phyloP scores from a whole-genome alignment of 371 early-diverging fungal genomes.

The Mortierella sp. region DNA sequence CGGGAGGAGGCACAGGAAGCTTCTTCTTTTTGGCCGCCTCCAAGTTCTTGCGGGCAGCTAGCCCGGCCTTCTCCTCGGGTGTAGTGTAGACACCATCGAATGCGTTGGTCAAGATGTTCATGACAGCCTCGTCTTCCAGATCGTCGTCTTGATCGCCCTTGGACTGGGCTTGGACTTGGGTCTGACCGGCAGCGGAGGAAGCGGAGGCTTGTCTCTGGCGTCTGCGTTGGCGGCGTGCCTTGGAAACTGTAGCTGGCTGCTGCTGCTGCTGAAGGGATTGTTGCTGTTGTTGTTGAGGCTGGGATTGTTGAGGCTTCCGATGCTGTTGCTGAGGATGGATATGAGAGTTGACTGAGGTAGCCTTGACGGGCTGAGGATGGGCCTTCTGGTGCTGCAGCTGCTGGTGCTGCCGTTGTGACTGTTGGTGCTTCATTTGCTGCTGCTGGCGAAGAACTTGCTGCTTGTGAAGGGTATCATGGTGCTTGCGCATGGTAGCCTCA shows the following conservation, averaged over 20 bases:
- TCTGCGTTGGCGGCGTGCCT: slow-evolving; percentile 25
- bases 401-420: slow-evolving; percentile 10
- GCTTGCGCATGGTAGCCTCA: slow-evolving; percentile 4
- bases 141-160: neutral
- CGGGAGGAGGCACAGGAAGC: neutral
- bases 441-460: slow-evolving; percentile 13
- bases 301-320: neutral
- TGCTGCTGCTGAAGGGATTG: neutral
- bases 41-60: neutral
- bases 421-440: slow-evolving; percentile 16
- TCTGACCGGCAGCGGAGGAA: neutral
- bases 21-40: neutral
- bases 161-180: neutral
- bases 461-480: slow-evolving; percentile 6
- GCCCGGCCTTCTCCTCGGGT: neutral
- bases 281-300: slow-evolving; percentile 14
- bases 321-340: neutral
- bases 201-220: slow-evolving; percentile 2
- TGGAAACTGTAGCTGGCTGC: slow-evolving; percentile 9
- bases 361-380: neutral
- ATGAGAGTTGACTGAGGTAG: neutral
- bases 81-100: neutral
- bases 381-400: slow-evolving; percentile 4
- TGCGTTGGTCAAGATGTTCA: neutral
- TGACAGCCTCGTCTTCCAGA: neutral